Evolutionary conservation across 2,329 filamentous ascomycete genomes (phyloP).

Genomic region (Cladosporium velox): DNA sequence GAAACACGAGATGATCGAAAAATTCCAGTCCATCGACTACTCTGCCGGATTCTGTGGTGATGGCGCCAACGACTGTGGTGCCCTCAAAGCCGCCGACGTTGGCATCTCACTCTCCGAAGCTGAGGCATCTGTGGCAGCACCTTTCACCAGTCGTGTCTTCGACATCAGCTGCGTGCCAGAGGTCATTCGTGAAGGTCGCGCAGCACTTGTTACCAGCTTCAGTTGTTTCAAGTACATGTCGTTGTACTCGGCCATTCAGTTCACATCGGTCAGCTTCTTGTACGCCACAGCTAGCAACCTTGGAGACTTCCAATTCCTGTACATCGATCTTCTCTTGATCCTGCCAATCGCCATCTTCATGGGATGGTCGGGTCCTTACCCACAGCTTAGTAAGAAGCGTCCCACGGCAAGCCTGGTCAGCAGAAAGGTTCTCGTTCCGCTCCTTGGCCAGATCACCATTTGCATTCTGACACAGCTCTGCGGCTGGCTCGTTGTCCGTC

Average conservation of each 20-base stretch:
- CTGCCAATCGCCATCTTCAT: slow-evolving; percentile 97
- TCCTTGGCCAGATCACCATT: slow-evolving; percentile 84
- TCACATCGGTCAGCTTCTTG: slow-evolving; percentile 93
- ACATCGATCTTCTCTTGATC: slow-evolving; percentile 90
- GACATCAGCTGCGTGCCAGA: slow-evolving; percentile 95
- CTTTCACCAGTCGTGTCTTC: slow-evolving; percentile 92
- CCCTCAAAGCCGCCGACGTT: slow-evolving; percentile 94
- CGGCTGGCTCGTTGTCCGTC: slow-evolving; percentile 71
- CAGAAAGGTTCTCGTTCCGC: slow-evolving; percentile 83
- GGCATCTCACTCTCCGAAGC: slow-evolving; percentile 96
- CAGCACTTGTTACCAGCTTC: slow-evolving; percentile 95
- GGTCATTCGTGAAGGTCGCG: slow-evolving; percentile 89
- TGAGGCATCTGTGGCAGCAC: slow-evolving; percentile 95
- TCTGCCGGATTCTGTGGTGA: slow-evolving; percentile 96
- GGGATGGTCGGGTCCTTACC: slow-evolving; percentile 91
- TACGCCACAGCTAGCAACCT: slow-evolving; percentile 93
- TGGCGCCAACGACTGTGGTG: slow-evolving; percentile 95
- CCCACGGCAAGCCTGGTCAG: slow-evolving; percentile 92
- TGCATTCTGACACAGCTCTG: slow-evolving; percentile 75
- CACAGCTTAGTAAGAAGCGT: slow-evolving; percentile 74
- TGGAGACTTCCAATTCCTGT: slow-evolving; percentile 97
- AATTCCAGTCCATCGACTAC: slow-evolving; percentile 93
- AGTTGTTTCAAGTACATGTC: slow-evolving; percentile 99
- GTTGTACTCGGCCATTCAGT: slow-evolving; percentile 98
- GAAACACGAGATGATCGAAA: slow-evolving; percentile 96